These are phyloP conservation scores for Termitomyces sp. DNA, from an alignment of 768 basidiomycete genomes.

Conservation along the genomic window DNA sequence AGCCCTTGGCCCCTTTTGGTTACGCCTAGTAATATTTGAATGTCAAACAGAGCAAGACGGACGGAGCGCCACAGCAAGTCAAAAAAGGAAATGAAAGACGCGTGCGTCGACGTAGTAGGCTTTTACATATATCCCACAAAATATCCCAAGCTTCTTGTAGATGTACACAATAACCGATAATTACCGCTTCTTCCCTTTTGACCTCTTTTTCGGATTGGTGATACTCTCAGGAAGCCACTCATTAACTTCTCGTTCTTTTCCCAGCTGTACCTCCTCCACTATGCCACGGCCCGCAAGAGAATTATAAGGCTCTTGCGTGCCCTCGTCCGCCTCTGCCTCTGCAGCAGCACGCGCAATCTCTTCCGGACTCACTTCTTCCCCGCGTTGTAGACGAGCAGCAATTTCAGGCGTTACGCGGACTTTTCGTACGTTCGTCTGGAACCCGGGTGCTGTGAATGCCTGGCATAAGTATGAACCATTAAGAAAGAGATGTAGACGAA, in stretches of 20 bases:
- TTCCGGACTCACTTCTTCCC: conserved; percentile 52
- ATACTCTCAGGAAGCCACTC: conserved; percentile 54
- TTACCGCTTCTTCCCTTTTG: conserved; percentile 21
- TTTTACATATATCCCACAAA: neutral
- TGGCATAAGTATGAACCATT: neutral
- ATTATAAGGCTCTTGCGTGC: conserved; percentile 2
- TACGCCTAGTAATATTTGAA: too few relatives aligned
- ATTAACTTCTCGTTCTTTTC: conserved; percentile 27
- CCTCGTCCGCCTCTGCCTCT: conserved; percentile 37
- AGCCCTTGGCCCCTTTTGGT: too few relatives aligned
- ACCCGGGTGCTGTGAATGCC: conserved; percentile 43
- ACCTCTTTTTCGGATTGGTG: conserved; percentile 40
- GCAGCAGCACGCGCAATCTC: conserved; percentile 49
- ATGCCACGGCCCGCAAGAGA: conserved; percentile 16
- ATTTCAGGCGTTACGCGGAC: conserved; percentile 56
- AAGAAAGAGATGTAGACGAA: conserved; percentile 21
- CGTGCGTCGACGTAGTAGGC: neutral
- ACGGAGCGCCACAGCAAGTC: conserved; percentile 4
- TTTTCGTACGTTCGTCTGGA: conserved; percentile 51
- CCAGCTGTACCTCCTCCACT: conserved; percentile 13
- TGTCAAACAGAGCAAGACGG: too few relatives aligned
- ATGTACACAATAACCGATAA: neutral
- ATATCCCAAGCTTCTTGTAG: too few relatives aligned
- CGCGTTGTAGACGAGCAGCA: conserved; percentile 48
- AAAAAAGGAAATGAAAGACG: neutral